phyloP scores from a whole-genome alignment of 1,284 basidiomycete species.

The Quambalaria eucalypti region DNA sequence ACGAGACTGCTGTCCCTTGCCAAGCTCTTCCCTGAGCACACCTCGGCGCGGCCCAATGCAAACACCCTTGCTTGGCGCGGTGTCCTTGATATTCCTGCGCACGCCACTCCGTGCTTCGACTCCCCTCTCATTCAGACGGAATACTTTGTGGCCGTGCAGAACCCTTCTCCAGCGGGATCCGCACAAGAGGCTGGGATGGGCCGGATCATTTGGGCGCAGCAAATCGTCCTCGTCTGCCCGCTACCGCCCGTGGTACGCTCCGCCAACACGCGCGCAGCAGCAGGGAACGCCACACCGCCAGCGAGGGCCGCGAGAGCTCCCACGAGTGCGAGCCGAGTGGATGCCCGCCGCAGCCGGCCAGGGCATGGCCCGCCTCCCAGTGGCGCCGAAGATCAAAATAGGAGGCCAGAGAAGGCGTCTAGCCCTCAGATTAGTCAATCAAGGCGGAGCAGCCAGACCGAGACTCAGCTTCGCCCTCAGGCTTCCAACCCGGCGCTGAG shows the following conservation, averaged over 20 bases:
- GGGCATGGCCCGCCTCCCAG: background rate
- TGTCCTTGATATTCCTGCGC: constrained; percentile 16
- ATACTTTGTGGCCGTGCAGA: constrained; percentile 31
- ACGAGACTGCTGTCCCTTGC: constrained; percentile 14
- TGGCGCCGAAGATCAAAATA: background rate
- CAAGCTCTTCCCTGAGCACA: constrained; percentile 6
- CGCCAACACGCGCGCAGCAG: no score
- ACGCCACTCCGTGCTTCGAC: constrained; percentile 28
- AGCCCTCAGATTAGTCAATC: no score
- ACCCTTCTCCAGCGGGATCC: constrained; percentile 7
- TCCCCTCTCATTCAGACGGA: constrained; percentile 18
- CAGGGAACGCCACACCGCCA: no score
- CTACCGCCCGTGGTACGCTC: background rate
- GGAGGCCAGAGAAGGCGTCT: background rate
- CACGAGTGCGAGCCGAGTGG: background rate
- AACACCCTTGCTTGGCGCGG: constrained; percentile 7
- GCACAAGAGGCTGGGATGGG: constrained; percentile 1
- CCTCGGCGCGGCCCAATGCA: constrained; percentile 8
- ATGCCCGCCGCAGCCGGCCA: background rate
- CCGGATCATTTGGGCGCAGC: background rate
- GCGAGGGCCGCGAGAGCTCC: background rate
- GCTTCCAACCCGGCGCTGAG: no score
- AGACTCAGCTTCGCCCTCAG: no score
- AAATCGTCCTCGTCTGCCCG: background rate
- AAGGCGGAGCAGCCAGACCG: no score